Percentiles rank a stretch among this genome's conserved stretches.
Conservation (phyloP, 1,284 basidiomycete species). For the Apiotrichum siamense region DNA sequence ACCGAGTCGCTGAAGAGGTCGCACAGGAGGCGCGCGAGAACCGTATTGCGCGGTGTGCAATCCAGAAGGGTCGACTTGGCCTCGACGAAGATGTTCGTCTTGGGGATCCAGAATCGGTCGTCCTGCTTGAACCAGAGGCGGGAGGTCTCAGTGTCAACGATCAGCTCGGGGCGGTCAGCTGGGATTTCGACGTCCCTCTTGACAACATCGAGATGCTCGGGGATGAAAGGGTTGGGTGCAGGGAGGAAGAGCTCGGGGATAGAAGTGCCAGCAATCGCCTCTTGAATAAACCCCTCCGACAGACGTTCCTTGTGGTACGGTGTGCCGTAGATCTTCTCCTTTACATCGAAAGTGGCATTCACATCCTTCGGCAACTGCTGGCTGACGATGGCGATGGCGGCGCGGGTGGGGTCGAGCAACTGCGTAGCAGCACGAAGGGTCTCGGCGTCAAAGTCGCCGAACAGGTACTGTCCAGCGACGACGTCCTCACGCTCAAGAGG, state of each 20-base stretch:
- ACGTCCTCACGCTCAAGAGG: conserved; percentile 69
- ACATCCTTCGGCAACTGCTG: conserved; percentile 58
- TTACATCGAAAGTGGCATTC: conserved; percentile 59
- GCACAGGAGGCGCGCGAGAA: conserved; percentile 57
- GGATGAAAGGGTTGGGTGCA: conserved; percentile 80
- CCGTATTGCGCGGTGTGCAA: conserved; percentile 42
- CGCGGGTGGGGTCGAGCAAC: conserved; percentile 58
- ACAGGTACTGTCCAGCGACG: conserved; percentile 66
- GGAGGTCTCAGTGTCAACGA: conserved; percentile 64
- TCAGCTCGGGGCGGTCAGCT: conserved; percentile 64
- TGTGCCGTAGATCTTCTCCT: conserved; percentile 79
- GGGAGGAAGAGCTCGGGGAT: conserved; percentile 67
- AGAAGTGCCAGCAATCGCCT: conserved; percentile 62
- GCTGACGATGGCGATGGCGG: conserved; percentile 39
- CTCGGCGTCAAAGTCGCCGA: conserved; percentile 68
- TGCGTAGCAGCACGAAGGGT: conserved; percentile 52
- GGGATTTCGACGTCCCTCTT: conserved; percentile 65
- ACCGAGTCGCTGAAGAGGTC: conserved; percentile 85
- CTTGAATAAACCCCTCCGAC: conserved; percentile 58
- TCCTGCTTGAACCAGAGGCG: conserved; percentile 94
- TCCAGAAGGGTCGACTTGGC: conserved; percentile 44
- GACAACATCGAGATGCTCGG: conserved; percentile 74
- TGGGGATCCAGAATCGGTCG: conserved; percentile 89
- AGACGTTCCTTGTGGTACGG: conserved; percentile 67
- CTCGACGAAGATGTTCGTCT: conserved; percentile 53